Evolutionary conservation across 2,329 filamentous ascomycete genomes (phyloP), one percentile per base, ranked within the genome.

Genomic region (Ophiostoma fasciatum): DNA sequence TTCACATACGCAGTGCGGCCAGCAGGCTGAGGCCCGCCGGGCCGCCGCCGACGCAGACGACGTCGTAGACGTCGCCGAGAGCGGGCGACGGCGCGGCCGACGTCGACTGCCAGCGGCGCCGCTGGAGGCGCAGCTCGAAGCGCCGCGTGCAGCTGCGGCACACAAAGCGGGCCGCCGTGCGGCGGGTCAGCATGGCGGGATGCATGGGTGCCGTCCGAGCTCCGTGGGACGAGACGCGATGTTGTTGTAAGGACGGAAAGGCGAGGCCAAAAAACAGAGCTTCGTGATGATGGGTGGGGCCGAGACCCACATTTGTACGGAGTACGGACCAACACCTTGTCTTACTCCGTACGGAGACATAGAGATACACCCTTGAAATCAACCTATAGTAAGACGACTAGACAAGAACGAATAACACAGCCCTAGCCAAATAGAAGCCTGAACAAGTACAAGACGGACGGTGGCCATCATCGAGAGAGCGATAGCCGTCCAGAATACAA

Each of bases 11-110:
- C 29, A 90, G 66, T 46, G 82, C 79, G 41, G 81, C 72, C 38
- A 87, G 61, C 22, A 92, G 69, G 50, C 84, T 92, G 39, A 98
- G 66, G 37, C 88, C 88, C 30, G 85, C 85, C 18, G 87, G 85
- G 5, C 87, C 85, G 42, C 85, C 87, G 42, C 85, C 85, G 36
- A 94, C 80, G 49, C 84, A 90, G 43, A 94, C 83, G 22, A 94
- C 80, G 69, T 94, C 85, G 62, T 90, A 94, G 49, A 94, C 76
- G 45, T 92, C 82, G 10, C 75, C 73, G 35, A 52, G 48, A 31
- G 53, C 41, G 12, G 51, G 45, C 8, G 57, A 48, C 33, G 54
- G 40, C 13, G 51, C 49, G 35, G 54, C 41, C 14, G 51, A 26
- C 6, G 36, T 9, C 10, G 40, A 35, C 14, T 38, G 36, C 39